Evolutionary conservation across 495 filamentous ascomycete species (phyloP), one percentile per base, ranked within the genome.

Genomic region (Barbatosphaeria neglecta): DNA sequence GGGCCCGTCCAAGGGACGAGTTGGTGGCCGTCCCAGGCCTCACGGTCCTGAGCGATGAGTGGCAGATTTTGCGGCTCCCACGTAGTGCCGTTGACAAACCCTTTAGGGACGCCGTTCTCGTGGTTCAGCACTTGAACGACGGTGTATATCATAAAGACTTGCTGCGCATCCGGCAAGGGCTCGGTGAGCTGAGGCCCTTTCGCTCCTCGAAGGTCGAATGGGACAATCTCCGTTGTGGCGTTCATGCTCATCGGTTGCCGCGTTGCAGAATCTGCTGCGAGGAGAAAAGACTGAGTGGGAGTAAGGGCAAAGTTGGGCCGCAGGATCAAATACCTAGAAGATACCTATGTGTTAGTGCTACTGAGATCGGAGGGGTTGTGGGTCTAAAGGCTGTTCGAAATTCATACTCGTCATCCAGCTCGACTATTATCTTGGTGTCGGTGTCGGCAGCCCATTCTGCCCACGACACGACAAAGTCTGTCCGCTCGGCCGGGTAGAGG

Each of bases 401-500:
- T n/a, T n/a, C n/a, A n/a, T n/a, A 53, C 50, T 53, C 50, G 6
- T 48, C 13, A 24, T 49, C 50, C 7, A 53, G 19, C 4, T 37
- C 46, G 19, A 53, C 45, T 10, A 43, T 52, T 24, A 52, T 22
- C 45, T 48, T 23, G 20, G 24, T 52, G 18, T 52, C 45, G 22
- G 45, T 28, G 22, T 44, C 41, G 3, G 10, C 27, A 28, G 17
- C 50, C 3, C 16, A 22, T 13, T 52, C 46, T 1, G 41, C 20
- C 50, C 40, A 45, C 15, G 46, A 53, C 15, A 72, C 41, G 11
- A 72, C 28, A 33, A 75, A 44, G 46, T 76, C 73, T 50, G 75
- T 64, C 24, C 74, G 59, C 49, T 76, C 68, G 10, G 70, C 74
- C 2, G 74, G 72, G 43, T 69, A 66, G 7, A 77, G 54, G 11